Evolutionary conservation across 257 asterid genomes (phyloP), one percentile per base, ranked within the genome.

Genomic region (Penstemon newberryi): DNA sequence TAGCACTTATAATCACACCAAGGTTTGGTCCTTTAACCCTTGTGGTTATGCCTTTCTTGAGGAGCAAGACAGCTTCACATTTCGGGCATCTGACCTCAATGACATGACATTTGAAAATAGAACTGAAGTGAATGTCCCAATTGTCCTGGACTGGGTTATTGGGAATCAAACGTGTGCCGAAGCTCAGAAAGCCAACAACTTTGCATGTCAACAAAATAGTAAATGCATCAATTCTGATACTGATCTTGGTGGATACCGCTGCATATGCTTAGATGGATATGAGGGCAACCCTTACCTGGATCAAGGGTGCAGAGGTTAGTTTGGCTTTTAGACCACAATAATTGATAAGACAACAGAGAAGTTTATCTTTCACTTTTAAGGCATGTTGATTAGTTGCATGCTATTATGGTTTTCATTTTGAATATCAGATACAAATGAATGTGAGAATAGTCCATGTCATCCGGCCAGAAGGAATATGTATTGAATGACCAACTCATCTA

Each of bases 251-350:
- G 75, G 79, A 3, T 75, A 75, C 45, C 56, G 47, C 8, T 75
- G 79, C 71, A 25, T 42, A 9, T 64, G 80, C 65, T 4, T 7
- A 0, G 5, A 64, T 43, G 80, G 80, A 5, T 75, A 56, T 40
- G 9, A 43, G 15, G 76, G 80, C 50, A 75, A 75, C 9, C 80
- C 80, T 9, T 75, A 75, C 63, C 76, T 76, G 5, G 33, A 15
- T 7, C 67, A 41, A 7, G 79, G 79, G 50, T 75, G 80, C 65
- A 39, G 4, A 64, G 76, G 76, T 75, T 65, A 25, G 56, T 65
- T 25, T 8, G 10, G 4, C 13, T 25, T 44, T 11, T 37, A 25
- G 4, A 25, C 33, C 33, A 25, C 2, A 2, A 25, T 25, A 25
- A 25, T 2, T 25, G 33, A 1, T 25, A 25, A 25, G 33, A 25